phyloP scores from a whole-genome alignment of 345 rosid species.

The Xanthoceras sorbifolium region DNA sequence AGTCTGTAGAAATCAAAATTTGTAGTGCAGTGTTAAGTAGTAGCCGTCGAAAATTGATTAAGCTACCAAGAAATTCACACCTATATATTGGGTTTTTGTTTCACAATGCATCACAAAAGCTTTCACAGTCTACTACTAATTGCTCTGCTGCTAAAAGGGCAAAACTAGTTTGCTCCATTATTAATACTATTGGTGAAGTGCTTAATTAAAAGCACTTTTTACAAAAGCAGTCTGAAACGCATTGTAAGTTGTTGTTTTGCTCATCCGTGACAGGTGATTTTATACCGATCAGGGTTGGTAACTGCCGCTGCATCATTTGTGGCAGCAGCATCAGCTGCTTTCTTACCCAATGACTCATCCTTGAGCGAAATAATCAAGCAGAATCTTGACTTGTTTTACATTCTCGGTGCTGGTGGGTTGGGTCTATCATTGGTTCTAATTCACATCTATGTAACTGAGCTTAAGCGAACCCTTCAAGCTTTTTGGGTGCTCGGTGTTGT shows the following conservation, averaged over 20 bases:
- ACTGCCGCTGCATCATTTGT: slow-evolving; percentile 82
- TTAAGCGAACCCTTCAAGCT: slow-evolving; percentile 92
- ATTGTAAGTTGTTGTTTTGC: not conserved
- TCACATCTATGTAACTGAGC: slow-evolving; percentile 89
- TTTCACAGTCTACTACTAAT: too few relatives aligned
- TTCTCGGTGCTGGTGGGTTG: slow-evolving; percentile 74
- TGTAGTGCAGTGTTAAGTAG: not conserved
- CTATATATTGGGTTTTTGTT: too few relatives aligned
- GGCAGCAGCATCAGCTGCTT: slow-evolving; percentile 74
- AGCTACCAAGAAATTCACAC: too few relatives aligned
- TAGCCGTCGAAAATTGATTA: too few relatives aligned
- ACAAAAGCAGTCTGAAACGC: not conserved
- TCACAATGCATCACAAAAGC: too few relatives aligned
- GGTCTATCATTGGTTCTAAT: slow-evolving; percentile 76
- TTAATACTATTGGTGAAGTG: too few relatives aligned
- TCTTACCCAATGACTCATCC: slow-evolving; percentile 54
- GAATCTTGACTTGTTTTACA: slow-evolving; percentile 66
- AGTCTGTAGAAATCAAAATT: too few relatives aligned
- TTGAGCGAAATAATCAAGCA: slow-evolving; percentile 51
- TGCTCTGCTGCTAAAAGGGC: too few relatives aligned
- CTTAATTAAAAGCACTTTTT: not conserved
- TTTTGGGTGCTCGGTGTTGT: slow-evolving; percentile 79
- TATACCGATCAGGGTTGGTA: slow-evolving; percentile 80
- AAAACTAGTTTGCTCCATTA: too few relatives aligned
- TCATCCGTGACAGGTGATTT: slow-evolving; percentile 60